These are phyloP conservation scores for Aspergillaceae sp. DNA, from an alignment of 2,329 filamentous ascomycete genomes.

Conservation along the genomic window DNA sequence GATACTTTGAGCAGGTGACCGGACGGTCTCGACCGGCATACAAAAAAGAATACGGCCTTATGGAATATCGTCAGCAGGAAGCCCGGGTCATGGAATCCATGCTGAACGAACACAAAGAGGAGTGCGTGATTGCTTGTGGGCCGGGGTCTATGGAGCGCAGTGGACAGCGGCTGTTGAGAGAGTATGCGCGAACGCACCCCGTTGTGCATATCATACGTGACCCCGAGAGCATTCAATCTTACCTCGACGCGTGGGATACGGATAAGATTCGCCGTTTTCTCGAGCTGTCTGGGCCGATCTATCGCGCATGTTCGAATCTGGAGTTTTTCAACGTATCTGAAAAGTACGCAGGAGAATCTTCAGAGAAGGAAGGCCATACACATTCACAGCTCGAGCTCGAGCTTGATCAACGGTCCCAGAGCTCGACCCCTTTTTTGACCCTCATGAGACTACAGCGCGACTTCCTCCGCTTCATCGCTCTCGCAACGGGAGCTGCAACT, in stretches of 20 bases:
- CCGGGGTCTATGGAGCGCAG: constrained; percentile 59
- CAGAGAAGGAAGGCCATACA: constrained; percentile 14
- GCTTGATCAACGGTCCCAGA: constrained; percentile 31
- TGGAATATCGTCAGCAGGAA: constrained; percentile 56
- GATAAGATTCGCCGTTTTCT: constrained; percentile 52
- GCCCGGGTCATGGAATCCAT: constrained; percentile 53
- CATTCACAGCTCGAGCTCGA: constrained; percentile 21
- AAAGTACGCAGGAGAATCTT: constrained; percentile 23
- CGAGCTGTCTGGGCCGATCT: constrained; percentile 42
- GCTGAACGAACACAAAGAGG: constrained; percentile 50
- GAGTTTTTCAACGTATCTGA: constrained; percentile 72
- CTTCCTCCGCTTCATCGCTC: constrained; percentile 59
- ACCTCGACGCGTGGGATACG: constrained; percentile 50
- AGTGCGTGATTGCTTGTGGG: constrained; percentile 63
- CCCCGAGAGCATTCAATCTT: constrained; percentile 53
- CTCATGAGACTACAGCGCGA: constrained; percentile 61
- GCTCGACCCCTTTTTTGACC: constrained; percentile 53
- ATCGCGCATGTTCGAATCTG: constrained; percentile 60
- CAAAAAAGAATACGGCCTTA: constrained; percentile 53
- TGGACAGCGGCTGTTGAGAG: constrained; percentile 51
- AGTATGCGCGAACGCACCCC: constrained; percentile 57
- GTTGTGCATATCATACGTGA: constrained; percentile 64
- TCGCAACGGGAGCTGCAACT: constrained; percentile 41
- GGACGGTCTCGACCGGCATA: constrained; percentile 55
- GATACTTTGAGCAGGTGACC: constrained; percentile 56